Evolutionary conservation across 2,329 filamentous ascomycete species (phyloP), one percentile per base, ranked within the genome.

Genomic region (Aspergillus phoenicis): DNA sequence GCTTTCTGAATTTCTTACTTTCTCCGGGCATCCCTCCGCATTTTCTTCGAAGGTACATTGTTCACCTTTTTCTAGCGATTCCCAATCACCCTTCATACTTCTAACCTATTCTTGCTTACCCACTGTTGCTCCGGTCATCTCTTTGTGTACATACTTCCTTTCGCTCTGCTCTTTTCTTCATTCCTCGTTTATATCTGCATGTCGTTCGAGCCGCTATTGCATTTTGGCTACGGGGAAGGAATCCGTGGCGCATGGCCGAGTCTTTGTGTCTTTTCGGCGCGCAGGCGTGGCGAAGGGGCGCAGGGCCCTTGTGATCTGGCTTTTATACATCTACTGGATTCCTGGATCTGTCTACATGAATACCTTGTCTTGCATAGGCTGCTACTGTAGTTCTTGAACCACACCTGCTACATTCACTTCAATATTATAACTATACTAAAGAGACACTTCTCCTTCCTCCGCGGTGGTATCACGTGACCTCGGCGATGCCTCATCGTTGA

Each of bases 111-210:
- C 11, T 57, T 53, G 20, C 30, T 52, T 52, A 8, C 43, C 33
- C 4, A 45, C 30, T 52, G 54, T 47, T 4, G 38, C 49, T 60
- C 52, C 47, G 33, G 26, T 54, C 43, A 17, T 58, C 11, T 57
- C 20, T 59, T 41, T 58, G 36, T 74, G 71, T 73, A 74, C 67
- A 72, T 73, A 72, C 62, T 67, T 45, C n/a, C 24, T 41, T 62
- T 61, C 47, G 39, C 59, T 60, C 61, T 61, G 22, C 51, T 58
- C 52, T 47, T 62, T 52, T 49, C 54, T 63, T 62, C 57, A 59
- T 66, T 66, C 59, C 60, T 57, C 54, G 57, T 54, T 57, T 30
- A 61, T 64, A 62, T 53, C 52, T 45, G 57, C 45, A 52, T 61
- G 36, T 52, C 57, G 30, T 59, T 36, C 17, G 36, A 41, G 39